phyloP scores from a whole-genome alignment of 352 stramenopile genomes.

The Phytophthora vignae region DNA sequence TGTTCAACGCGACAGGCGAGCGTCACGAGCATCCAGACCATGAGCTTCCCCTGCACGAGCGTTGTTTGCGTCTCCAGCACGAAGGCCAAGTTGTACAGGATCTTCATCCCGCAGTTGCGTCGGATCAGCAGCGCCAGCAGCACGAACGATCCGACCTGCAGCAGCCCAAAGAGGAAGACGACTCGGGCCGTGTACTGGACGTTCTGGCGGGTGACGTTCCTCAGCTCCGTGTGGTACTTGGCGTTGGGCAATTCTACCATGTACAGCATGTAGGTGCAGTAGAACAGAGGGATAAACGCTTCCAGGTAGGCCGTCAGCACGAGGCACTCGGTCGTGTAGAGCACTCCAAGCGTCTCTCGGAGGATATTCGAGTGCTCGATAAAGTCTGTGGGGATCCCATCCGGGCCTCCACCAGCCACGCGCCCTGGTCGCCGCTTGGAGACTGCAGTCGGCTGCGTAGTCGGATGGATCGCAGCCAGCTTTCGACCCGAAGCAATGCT shows the following conservation, averaged over 20 bases:
- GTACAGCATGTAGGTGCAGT: conserved; percentile 30
- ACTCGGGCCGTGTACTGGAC: conserved; percentile 10
- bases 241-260: conserved; percentile 40
- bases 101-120: conserved; percentile 23
- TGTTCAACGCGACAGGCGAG: conserved; percentile 28
- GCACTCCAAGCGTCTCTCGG: conserved; percentile 16
- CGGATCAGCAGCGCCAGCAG: conserved; percentile 19
- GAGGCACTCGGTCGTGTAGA: conserved; percentile 48
- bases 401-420: background rate
- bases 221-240: conserved; percentile 46
- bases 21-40: conserved; percentile 38
- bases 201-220: conserved; percentile 16
- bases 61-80: conserved; percentile 41
- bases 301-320: conserved; percentile 49
- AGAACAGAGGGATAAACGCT: conserved; percentile 46
- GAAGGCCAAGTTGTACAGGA: conserved; percentile 38
- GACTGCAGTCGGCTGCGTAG: background rate
- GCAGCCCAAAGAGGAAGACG: conserved; percentile 31
- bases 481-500: background rate
- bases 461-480: background rate
- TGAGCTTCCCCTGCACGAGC: conserved; percentile 26
- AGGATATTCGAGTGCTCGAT: conserved; percentile 6
- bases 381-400: background rate
- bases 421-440: background rate
- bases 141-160: conserved; percentile 36